Base-by-base conservation (phyloP, 202 grass and related monocot species). In the Hordeum pubiflorum region DNA sequence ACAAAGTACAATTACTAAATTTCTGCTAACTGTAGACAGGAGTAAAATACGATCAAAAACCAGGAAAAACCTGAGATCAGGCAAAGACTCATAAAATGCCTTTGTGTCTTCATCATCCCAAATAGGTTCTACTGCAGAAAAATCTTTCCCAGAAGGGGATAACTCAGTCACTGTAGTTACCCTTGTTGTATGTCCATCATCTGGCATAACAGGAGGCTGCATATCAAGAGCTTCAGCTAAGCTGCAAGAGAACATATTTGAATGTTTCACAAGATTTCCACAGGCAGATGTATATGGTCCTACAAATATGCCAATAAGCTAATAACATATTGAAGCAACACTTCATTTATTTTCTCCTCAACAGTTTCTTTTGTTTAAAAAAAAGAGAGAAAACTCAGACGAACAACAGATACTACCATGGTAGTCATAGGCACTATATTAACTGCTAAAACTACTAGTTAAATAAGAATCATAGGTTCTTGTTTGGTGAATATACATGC, bases 211-310 rank as follows among this genome's bases (percentile, higher is more conserved):
- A 73, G 70, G 70, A 12, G 70, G 46, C 27, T 73, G 70, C 70
- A 73, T 73, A 73, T 73, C 70, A 55, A 73, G 70, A 55, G 70
- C 70, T 73, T 73, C 70, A 73, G 70, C 70, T 73, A 73, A 73
- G 44, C 70, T 73, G 70, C 70, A 73, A 54, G 26, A 73, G 9
- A 73, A 54, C 70, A 55, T 20, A 20, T 21, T 73, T 73, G 27
- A 55, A 73, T 73, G 17, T 55, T 73, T 73, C 13, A 73, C 26
- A 33, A 33, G 5, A 55, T 73, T 33, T 73, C 29, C 20, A 26
- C 8, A 29, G 31, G 10, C 15, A 73, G 27, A 72, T 54, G 26
- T 20, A 32, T 72, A 52, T 52, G 26, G 44, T 73, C 43, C 69
- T 69, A 52, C 20, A 20, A 73, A 55, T 17, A 73, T 73, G 46